Evolutionary conservation across 2,329 filamentous ascomycete species (phyloP).

Genomic region (Ascochyta pisi): DNA sequence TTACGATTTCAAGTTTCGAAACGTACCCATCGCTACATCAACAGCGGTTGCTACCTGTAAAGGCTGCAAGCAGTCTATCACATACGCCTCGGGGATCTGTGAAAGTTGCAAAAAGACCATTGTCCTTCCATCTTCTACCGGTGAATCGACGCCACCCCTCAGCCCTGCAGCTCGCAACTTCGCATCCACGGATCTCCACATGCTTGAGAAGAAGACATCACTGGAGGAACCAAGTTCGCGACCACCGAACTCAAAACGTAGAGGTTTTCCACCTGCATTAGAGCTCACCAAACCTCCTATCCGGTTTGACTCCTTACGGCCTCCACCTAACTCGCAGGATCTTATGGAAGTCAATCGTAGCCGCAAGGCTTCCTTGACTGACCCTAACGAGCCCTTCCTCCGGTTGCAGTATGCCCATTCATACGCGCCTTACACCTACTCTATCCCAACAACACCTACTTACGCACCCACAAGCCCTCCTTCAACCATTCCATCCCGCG

Average conservation of each 20-base stretch:
- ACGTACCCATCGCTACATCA: constrained; percentile 16
- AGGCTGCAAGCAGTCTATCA: constrained; percentile 37
- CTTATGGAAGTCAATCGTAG: constrained; percentile 19
- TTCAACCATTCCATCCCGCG: constrained; percentile 32
- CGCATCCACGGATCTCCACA: constrained; percentile 28
- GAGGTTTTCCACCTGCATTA: constrained; percentile 26
- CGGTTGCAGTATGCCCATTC: constrained; percentile 38
- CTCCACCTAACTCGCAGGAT: constrained; percentile 25
- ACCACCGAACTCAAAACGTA: constrained; percentile 27
- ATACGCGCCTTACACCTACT: constrained; percentile 14
- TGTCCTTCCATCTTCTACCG: constrained; percentile 24
- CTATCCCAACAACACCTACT: constrained; percentile 27
- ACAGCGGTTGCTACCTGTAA: constrained; percentile 41
- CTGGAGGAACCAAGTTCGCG: constrained; percentile 20
- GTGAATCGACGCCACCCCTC: constrained; percentile 38
- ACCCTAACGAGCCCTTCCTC: constrained; percentile 39
- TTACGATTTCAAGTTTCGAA: constrained; percentile 38
- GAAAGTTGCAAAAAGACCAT: constrained; percentile 42
- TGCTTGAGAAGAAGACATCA: constrained; percentile 27
- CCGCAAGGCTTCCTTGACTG: constrained; percentile 40
- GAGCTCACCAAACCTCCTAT: constrained; percentile 37
- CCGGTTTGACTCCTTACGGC: constrained; percentile 39
- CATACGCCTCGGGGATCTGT: constrained; percentile 37
- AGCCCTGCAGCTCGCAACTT: constrained; percentile 35
- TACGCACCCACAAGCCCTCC: constrained; percentile 32